Evolutionary conservation across 2,329 filamentous ascomycete species (phyloP), one percentile per base, ranked within the genome.

Genomic region (Chaetomiaceae sp.): DNA sequence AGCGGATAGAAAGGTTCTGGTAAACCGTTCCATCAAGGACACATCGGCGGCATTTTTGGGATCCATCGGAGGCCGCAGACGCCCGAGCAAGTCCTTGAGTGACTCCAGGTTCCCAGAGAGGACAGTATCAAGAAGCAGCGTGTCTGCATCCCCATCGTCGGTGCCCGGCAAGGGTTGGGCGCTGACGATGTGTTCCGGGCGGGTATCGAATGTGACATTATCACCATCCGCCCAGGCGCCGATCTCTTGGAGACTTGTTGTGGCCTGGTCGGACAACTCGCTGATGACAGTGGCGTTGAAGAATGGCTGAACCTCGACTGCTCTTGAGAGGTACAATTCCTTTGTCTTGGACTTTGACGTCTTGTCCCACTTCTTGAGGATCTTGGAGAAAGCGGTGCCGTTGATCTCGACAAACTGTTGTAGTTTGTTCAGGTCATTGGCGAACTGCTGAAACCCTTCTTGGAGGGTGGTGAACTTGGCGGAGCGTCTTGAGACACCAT

Each of bases 291-390:
- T 89, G 41, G 92, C 86, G 70, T 99, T 97, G 79, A 97, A 99
- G 70, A 95, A 97, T 6, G 94, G 94, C 66, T 97, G 94, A 7
- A 97, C 91, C 70, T 99, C 94, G 58, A 99, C 92, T 8, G 94
- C 94, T 55, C 94, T 82, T 9, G 95, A 95, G 32, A 99, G 84
- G 67, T 97, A 99, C 36, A 97, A 81, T 73, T 97, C 94, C 71
- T 99, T 99, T 55, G 94, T 96, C 70, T 92, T 92, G 47, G 92
- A 97, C 79, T 97, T 99, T 62, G 92, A 96, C 1, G 91, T 96
- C 80, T 99, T 99, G 73, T 99, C 94, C 94, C 94, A 99, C 81
- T 99, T 99, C 74, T 99, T 99, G 59, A 99, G 75, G 55, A 99
- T 99, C 71, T 99, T 99, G 25, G 92, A 96, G 69, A 97, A 96